Conservation (phyloP, 202 grass and related monocot genomes). For the Elaeis oleifera region DNA sequence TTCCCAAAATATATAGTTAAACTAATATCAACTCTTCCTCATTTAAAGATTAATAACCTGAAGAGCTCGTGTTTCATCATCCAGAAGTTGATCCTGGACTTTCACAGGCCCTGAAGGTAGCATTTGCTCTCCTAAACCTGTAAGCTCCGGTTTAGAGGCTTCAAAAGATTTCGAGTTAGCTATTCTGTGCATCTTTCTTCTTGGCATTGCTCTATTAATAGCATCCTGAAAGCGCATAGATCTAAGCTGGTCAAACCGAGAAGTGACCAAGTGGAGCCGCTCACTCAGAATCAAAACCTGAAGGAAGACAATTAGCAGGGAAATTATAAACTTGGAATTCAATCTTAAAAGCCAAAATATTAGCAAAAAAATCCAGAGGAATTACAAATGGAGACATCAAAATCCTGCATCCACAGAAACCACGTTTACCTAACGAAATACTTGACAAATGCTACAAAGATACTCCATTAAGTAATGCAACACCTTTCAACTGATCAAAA, state of each 20-base stretch:
- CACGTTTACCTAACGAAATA: neutral
- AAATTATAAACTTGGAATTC: too few species aligned
- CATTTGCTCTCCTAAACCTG: conserved; percentile 43
- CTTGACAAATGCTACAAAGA: neutral
- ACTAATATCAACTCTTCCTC: too few species aligned
- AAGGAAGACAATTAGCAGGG: neutral
- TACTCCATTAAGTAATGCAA: too few species aligned
- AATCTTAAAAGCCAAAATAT: too few species aligned
- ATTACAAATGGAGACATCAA: too few species aligned
- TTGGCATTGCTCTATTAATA: conserved; percentile 71
- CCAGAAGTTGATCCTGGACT: conserved; percentile 83
- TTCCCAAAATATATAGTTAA: too few species aligned
- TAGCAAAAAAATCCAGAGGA: too few species aligned
- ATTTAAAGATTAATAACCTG: conserved; percentile 37
- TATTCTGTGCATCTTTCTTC: conserved; percentile 70
- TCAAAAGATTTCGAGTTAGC: conserved; percentile 40
- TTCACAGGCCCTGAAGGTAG: conserved; percentile 42
- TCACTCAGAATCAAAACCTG: conserved; percentile 94
- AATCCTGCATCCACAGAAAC: neutral
- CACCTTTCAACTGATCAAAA: too few species aligned
- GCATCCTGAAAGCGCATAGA: conserved; percentile 85
- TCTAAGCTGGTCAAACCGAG: conserved; percentile 73
- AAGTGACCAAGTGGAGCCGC: conserved; percentile 67
- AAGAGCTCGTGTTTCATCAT: conserved; percentile 76
- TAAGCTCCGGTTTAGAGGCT: conserved; percentile 42